Evolutionary conservation across 2,329 filamentous ascomycete species (phyloP).

Genomic region (Rhinocladiella mackenziei): DNA sequence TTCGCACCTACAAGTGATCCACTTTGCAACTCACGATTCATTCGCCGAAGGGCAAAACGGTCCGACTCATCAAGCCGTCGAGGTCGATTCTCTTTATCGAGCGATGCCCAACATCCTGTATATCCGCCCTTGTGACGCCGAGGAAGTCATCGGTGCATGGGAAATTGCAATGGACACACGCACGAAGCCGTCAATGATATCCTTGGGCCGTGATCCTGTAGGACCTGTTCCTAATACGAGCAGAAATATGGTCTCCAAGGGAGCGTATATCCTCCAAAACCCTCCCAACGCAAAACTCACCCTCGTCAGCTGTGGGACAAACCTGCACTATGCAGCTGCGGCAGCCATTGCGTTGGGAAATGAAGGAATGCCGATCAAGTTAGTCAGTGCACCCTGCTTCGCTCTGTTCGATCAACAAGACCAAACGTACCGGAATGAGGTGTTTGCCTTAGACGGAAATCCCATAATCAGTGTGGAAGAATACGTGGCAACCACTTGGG

Average conservation of each 20-base stretch:
- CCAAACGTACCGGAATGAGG: constrained; percentile 41
- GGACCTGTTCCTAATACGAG: constrained; percentile 21
- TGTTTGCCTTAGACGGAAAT: constrained; percentile 37
- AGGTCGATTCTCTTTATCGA: constrained; percentile 51
- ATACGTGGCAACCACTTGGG: constrained; percentile 32
- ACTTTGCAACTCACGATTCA: constrained; percentile 57
- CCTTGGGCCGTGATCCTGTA: constrained; percentile 29
- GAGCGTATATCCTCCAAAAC: constrained; percentile 37
- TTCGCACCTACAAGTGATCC: constrained; percentile 52
- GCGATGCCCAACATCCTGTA: constrained; percentile 59
- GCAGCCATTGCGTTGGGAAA: constrained; percentile 39
- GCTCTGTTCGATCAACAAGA: constrained; percentile 46
- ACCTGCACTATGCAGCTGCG: constrained; percentile 44
- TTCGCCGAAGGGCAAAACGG: constrained; percentile 58
- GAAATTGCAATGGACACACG: constrained; percentile 43
- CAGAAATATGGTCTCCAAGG: constrained; percentile 35
- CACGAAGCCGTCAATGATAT: constrained; percentile 36
- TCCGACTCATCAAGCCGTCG: constrained; percentile 59
- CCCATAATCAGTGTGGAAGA: constrained; percentile 45
- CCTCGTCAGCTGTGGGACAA: constrained; percentile 46
- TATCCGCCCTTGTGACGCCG: constrained; percentile 54
- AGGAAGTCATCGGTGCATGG: constrained; percentile 56
- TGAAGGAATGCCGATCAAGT: constrained; percentile 36
- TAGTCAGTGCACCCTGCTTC: constrained; percentile 47
- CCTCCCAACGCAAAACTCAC: constrained; percentile 38